Base-by-base conservation (phyloP, 2,329 filamentous ascomycete species). In the Endothia cerciana region DNA sequence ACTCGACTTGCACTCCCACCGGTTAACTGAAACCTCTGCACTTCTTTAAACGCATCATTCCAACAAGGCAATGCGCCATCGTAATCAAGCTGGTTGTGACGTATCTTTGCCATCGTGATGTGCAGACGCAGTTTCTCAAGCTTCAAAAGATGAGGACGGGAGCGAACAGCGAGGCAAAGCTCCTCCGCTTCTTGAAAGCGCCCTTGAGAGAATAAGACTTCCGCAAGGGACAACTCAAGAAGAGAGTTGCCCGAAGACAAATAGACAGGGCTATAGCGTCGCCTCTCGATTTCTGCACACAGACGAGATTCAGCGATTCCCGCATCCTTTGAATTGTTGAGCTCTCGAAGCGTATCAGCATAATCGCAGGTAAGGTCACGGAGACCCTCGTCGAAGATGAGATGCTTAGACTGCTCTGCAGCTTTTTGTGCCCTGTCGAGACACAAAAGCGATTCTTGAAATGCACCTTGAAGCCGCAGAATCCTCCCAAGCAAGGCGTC, bases 281-380 rank as follows among this genome's bases (percentile, higher is more conserved):
- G 41, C 41, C 19, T 45, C 4, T n/a, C n/a, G 41, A 45, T n/a
- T 22, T n/a, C 41, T 8, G 19, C 19, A 17, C 41, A 17, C 19
- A 45, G 41, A 8, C 3, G 19, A 3, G 19, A 22, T 22, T 45
- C 41, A 4, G 41, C n/a, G n/a, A n/a, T n/a, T n/a, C n/a, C n/a
- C n/a, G n/a, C 41, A 45, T n/a, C 41, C 41, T 45, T n/a, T 19
- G 6, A 17, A n/a, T 7, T 0, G 41, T 45, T 17, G 4, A 45
- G 41, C 41, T 45, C 61, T 25, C 40, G 51, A 10, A 63, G 8
- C 1, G 49, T 49, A 8, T 63, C 61, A 28, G 51, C 61, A 10
- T 57, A 8, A 40, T 63, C 61, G 28, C 4, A 28, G n/a, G 6
- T 63, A 13, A 63, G 51, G 13, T 63, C 61, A 8, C 51, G 47